These are phyloP conservation scores for Pseudophaeomoniella oleicola DNA, from an alignment of 2,329 filamentous ascomycete genomes.

Conservation along the genomic window DNA sequence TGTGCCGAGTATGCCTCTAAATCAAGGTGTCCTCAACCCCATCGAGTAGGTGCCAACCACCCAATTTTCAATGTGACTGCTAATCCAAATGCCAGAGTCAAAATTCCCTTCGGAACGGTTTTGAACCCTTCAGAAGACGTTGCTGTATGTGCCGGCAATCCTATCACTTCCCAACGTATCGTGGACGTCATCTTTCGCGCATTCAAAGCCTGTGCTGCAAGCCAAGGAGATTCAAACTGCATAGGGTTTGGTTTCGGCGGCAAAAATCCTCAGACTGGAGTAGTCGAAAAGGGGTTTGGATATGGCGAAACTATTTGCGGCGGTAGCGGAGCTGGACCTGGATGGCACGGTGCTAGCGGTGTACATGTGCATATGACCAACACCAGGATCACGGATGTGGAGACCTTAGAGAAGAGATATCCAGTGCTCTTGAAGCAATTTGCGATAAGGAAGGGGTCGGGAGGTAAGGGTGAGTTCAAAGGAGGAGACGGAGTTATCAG, in stretches of 20 bases:
- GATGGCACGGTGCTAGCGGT: slow-evolving; percentile 59
- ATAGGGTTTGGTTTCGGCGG: slow-evolving; percentile 14
- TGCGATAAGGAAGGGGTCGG: slow-evolving; percentile 45
- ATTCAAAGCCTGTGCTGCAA: slow-evolving; percentile 13
- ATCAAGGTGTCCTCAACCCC: slow-evolving; percentile 16
- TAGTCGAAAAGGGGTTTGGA: slow-evolving; percentile 49
- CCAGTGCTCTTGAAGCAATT: slow-evolving; percentile 62
- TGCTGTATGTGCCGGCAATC: slow-evolving; percentile 14
- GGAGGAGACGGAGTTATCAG: slow-evolving; percentile 64
- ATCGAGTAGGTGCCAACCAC: slow-evolving; percentile 13
- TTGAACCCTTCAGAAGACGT: slow-evolving; percentile 15
- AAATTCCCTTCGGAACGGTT: too few species aligned
- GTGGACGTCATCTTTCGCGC: slow-evolving; percentile 19
- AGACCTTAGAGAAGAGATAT: slow-evolving; percentile 65
- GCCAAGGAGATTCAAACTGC: slow-evolving; percentile 16
- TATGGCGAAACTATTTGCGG: slow-evolving; percentile 76
- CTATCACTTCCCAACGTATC: slow-evolving; percentile 15
- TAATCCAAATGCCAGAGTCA: too few species aligned
- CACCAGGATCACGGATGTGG: slow-evolving; percentile 66
- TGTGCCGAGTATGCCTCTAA: slow-evolving; percentile 17
- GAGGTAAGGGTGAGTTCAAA: slow-evolving; percentile 48
- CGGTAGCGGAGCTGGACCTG: slow-evolving; percentile 56
- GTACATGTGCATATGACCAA: slow-evolving; percentile 84
- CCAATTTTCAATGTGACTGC: too few species aligned
- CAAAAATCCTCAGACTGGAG: slow-evolving; percentile 11